Base-by-base conservation (phyloP, 75 land plant genomes). In the Picea sitchensis region DNA sequence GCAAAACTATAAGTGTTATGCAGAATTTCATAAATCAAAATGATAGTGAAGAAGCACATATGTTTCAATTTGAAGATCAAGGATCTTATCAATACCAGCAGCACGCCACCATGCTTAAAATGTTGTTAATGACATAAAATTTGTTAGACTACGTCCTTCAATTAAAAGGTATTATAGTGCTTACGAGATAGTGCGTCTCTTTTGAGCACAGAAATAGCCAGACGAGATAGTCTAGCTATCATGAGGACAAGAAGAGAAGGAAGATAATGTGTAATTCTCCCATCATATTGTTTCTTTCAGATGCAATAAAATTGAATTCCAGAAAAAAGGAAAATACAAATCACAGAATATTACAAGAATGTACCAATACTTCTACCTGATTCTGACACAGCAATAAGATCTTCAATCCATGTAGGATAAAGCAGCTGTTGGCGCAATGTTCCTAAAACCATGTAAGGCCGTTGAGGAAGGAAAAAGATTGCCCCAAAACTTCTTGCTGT, bases 321-420 rank as follows among this genome's bases (percentile, higher is more conserved):
- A 51, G 56, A 9, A 51, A 47, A 51, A 51, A 51, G 56, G 56
- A 51, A 75, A 58, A 61, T 75, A 60, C 23, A 75, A 59, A 44
- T 75, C n/a, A 58, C 11, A 58, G 31, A 76, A 76, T 23, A 26
- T 32, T 60, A 62, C 34, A 60, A 60, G 69, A 61, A 61, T 8
- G 13, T 76, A 61, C 65, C 77, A 62, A 62, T 76, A 31, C 77
- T 76, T 76, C 9, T 61, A 58, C 38, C 31, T 61, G 60, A 61
- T 61, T 86, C 84, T 44, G 80, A 41, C 0, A 9, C 56, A 44
- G 69, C 21, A n/a, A 26, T 26, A 26, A 26, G 26, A 26, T 26
- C 26, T 26, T 26, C 26, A 26, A 26, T 26, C 26, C 26, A 26
- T 26, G 26, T 26, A 26, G 26, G 26, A 26, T 26, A 26, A 26